Conservation (phyloP, 495 filamentous ascomycete genomes). For the Penicillium silybi region DNA sequence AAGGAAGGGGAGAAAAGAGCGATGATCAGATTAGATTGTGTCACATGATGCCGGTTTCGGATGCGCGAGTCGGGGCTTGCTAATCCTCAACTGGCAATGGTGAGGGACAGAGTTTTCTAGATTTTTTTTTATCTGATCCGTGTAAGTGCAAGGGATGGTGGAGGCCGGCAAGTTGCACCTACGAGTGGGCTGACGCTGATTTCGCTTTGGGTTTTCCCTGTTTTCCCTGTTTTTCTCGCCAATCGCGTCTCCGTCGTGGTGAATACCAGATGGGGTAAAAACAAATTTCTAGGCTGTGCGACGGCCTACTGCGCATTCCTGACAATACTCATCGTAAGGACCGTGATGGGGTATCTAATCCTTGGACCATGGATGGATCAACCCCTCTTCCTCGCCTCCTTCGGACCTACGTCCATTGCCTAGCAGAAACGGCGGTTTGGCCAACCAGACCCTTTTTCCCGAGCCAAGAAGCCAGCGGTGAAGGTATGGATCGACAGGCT, state of each 20-base stretch:
- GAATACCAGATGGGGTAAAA: not conserved
- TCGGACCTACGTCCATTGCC: slow-evolving; percentile 17
- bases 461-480: slow-evolving; percentile 9
- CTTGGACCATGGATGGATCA: slow-evolving; percentile 12
- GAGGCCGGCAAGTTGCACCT: slow-evolving; percentile 9
- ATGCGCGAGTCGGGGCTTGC: slow-evolving; percentile 12
- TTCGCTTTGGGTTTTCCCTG: not conserved
- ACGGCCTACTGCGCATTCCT: not conserved
- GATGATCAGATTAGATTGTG: slow-evolving; percentile 46
- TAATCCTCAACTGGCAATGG: not conserved
- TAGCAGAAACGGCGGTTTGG: slow-evolving; percentile 17
- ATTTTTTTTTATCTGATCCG: slow-evolving; percentile 30
- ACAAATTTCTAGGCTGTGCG: not conserved
- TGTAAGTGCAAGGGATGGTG: slow-evolving; percentile 2
- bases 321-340: not conserved
- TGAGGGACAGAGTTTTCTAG: not conserved
- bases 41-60: slow-evolving; percentile 34
- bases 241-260: slow-evolving; percentile 4
- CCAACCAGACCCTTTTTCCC: slow-evolving; percentile 22
- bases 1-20: slow-evolving; percentile 22
- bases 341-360: slow-evolving; percentile 14
- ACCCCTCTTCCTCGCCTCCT: not conserved
- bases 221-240: slow-evolving; percentile 1
- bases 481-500: slow-evolving; percentile 21
- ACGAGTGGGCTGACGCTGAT: slow-evolving; percentile 22